A percentile compares a stretch with the other conserved stretches of the same genome.
Evolutionary conservation across 2,329 filamentous ascomycete species (phyloP).

Genomic region (Diaporthe sp.): DNA sequence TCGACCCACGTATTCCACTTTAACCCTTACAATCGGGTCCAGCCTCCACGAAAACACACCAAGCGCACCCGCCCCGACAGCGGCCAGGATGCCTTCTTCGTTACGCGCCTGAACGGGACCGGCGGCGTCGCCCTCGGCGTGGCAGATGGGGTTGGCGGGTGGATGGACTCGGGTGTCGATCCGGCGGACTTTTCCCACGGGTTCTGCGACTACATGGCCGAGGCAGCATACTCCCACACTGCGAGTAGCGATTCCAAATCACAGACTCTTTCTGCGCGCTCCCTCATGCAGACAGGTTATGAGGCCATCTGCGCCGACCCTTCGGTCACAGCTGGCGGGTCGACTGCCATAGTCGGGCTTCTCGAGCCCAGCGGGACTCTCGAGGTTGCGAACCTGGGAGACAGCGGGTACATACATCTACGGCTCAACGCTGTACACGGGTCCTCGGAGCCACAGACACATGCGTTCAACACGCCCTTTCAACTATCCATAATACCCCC

Average conservation of each 20-base stretch:
- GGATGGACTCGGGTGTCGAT: conserved; percentile 92
- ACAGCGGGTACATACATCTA: conserved; percentile 92
- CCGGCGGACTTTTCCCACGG: conserved; percentile 96
- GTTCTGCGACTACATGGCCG: conserved; percentile 93
- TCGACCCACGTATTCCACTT: conserved; percentile 80
- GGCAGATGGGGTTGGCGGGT: conserved; percentile 95
- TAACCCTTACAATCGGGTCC: conserved; percentile 73
- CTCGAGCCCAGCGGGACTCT: conserved; percentile 79
- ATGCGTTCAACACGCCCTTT: conserved; percentile 97
- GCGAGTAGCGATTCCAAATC: neutral
- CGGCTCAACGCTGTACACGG: conserved; percentile 88
- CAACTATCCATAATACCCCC: conserved; percentile 91
- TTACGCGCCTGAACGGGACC: conserved; percentile 80
- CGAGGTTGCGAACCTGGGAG: conserved; percentile 93
- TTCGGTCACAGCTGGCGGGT: conserved; percentile 84
- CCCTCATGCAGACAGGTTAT: conserved; percentile 87
- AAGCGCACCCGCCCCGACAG: conserved; percentile 78
- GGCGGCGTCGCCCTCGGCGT: conserved; percentile 86
- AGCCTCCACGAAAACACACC: conserved; percentile 63
- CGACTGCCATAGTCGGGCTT: conserved; percentile 91
- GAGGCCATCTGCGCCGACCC: conserved; percentile 82
- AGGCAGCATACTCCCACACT: conserved; percentile 74
- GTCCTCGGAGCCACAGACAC: conserved; percentile 88
- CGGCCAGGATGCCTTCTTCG: conserved; percentile 97
- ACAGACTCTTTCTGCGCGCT: conserved; percentile 68